A percentile compares a stretch with the other conserved stretches of the same genome.
Evolutionary conservation across 768 basidiomycete genomes (phyloP).

Genomic region (Chlorophyllum brunneum): DNA sequence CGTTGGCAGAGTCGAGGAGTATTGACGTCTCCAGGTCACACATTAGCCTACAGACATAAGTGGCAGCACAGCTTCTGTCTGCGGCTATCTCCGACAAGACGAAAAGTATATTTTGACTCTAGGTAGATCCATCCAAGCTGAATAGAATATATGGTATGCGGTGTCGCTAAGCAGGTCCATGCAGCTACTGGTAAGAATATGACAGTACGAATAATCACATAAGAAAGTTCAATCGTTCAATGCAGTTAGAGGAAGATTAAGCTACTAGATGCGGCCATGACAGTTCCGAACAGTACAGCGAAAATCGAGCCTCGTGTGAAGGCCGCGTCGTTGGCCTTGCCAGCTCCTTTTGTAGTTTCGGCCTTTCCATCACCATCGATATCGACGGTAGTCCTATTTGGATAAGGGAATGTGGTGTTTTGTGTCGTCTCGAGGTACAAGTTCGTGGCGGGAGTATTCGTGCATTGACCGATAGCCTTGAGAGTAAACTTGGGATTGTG

Average conservation of each 20-base stretch:
- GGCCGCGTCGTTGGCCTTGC: constrained; percentile 14
- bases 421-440: constrained; percentile 82
- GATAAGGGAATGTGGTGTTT: constrained; percentile 63
- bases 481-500: constrained; percentile 67
- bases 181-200: background rate
- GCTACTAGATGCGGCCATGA: constrained; percentile 4
- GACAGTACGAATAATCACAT: background rate
- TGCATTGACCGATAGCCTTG: constrained; percentile 77
- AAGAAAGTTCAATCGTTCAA: background rate
- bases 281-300: background rate
- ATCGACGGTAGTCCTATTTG: constrained; percentile 32
- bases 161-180: background rate
- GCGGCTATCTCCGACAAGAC: constrained; percentile 9
- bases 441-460: constrained; percentile 55
- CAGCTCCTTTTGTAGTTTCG: constrained; percentile 28
- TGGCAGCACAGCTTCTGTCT: constrained; percentile 1
- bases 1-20: background rate
- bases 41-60: background rate
- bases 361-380: constrained; percentile 34
- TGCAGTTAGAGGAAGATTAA: too few relatives aligned
- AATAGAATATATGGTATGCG: background rate
- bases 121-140: too few relatives aligned
- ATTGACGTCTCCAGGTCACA: background rate
- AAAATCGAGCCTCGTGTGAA: background rate
- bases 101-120: too few relatives aligned